These are phyloP conservation scores for Sparassis latifolia DNA, from an alignment of 1,284 basidiomycete species.

Conservation along the genomic window DNA sequence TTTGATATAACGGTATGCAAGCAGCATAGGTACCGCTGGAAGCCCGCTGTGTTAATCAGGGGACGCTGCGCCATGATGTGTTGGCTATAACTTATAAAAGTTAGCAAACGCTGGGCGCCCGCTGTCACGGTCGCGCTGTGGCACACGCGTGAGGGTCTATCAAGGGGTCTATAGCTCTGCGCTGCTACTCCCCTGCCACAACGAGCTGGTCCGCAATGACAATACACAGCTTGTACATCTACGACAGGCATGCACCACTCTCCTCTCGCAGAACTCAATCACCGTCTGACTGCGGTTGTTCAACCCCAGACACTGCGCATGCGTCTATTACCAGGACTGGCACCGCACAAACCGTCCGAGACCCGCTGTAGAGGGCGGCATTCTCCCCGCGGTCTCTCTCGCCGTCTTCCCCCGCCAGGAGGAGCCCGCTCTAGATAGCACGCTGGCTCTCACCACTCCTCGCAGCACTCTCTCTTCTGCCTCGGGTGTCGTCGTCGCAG, in stretches of 20 bases:
- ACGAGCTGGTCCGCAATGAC: constrained; percentile 44
- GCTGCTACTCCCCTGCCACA: neutral
- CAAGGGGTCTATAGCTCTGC: neutral
- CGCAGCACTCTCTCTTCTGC: constrained; percentile 55
- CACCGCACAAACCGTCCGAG: constrained; percentile 73
- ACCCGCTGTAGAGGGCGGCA: constrained; percentile 61
- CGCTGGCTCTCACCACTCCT: constrained; percentile 43
- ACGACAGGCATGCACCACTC: constrained; percentile 57
- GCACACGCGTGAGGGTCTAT: neutral
- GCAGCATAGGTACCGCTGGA: too few species aligned
- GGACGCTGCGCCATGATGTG: too few species aligned
- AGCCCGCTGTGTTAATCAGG: too few species aligned
- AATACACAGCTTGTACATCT: constrained; percentile 86
- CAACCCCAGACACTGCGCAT: constrained; percentile 71
- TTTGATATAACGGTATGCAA: too few species aligned
- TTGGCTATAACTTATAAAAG: neutral
- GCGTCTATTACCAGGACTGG: constrained; percentile 94
- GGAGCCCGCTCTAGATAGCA: constrained; percentile 22
- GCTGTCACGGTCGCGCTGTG: neutral
- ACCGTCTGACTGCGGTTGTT: neutral
- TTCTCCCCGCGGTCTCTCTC: constrained; percentile 71
- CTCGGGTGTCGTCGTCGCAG: constrained; percentile 63
- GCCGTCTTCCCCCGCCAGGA: constrained; percentile 42
- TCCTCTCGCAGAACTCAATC: neutral
- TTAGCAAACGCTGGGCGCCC: neutral